Evolutionary conservation across 2,329 filamentous ascomycete genomes (phyloP), one percentile per base, ranked within the genome.

Genomic region (Penicillium sp.): DNA sequence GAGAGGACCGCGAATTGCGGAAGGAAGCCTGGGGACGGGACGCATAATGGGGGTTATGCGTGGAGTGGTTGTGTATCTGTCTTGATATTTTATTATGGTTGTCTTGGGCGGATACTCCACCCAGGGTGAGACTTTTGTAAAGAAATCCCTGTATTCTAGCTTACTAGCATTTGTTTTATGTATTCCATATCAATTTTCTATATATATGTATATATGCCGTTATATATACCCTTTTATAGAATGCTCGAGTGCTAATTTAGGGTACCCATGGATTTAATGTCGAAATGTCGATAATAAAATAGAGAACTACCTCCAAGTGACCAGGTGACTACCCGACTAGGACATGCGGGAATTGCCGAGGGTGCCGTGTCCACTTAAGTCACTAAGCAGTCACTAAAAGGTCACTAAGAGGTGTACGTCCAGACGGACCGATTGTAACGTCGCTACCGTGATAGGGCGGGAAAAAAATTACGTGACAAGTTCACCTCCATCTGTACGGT

Each of bases 21-120:
- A 84, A 81, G 76, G 81, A 81, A 64, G 67, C 78, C 31, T 88
- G 85, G 85, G 82, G 81, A 45, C 77, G 77, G 64, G 84, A 85
- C 71, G 79, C 77, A 56, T 85, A 56, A 55, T 45, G 48, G 24
- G 5, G 6, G 32, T 34, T 34, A 34, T 34, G 18, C 18, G 18
- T 18, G 18, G 18, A 18, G 18, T 18, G 32, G 10, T 10, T 34
- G 10, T 11, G 11, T 34, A 4, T 34, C 32, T 34, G 3, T 34
- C 11, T 34, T 34, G 32, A 34, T 11, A 34, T 34, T 27, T 27
- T 27, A 27, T 27, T 27, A 5, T 27, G 24, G 24, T 8, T 27
- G 24, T 27, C 24, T 27, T 27, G 24, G 24, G 24, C 24, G 24
- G 24, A 27, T 27, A 18, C 18, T 27, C 8, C 5, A 2, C 24